phyloP scores from a whole-genome alignment of 2,329 filamentous ascomycete genomes.

The Colletotrichum graminicola region DNA sequence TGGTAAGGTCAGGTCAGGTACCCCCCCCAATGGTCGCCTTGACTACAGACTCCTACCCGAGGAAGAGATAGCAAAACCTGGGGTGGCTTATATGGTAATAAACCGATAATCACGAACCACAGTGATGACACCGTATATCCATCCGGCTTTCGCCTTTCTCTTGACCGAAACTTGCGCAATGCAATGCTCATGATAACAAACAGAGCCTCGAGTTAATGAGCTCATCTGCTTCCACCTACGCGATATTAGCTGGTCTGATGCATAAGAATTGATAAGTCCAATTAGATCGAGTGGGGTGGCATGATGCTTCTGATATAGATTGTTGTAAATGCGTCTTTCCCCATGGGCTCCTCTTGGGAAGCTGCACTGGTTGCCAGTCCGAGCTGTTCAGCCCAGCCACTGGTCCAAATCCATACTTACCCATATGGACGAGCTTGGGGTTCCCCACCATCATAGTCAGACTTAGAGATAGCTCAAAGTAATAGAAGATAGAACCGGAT shows the following conservation, averaged over 20 bases:
- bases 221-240: background rate
- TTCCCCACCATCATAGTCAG: constrained; percentile 9
- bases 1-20: too few relatives aligned
- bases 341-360: constrained; percentile 33
- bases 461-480: constrained; percentile 1
- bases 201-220: background rate
- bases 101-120: too few relatives aligned
- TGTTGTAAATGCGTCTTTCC: too few relatives aligned
- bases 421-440: background rate
- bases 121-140: too few relatives aligned
- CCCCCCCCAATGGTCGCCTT: too few relatives aligned
- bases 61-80: background rate
- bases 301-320: background rate
- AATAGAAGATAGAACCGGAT: constrained; percentile 10
- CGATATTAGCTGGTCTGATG: background rate
- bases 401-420: background rate
- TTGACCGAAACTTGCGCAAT: background rate
- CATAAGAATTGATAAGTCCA: background rate
- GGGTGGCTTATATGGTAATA: background rate
- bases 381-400: background rate
- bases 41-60: too few relatives aligned
- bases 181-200: background rate
- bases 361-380: constrained; percentile 42
- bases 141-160: too few relatives aligned
- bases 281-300: background rate